Percentiles rank a stretch among this genome's conserved stretches.
These are phyloP conservation scores for Coprinopsis marcescibilis DNA, from an alignment of 768 basidiomycete species.

Conservation along the genomic window DNA sequence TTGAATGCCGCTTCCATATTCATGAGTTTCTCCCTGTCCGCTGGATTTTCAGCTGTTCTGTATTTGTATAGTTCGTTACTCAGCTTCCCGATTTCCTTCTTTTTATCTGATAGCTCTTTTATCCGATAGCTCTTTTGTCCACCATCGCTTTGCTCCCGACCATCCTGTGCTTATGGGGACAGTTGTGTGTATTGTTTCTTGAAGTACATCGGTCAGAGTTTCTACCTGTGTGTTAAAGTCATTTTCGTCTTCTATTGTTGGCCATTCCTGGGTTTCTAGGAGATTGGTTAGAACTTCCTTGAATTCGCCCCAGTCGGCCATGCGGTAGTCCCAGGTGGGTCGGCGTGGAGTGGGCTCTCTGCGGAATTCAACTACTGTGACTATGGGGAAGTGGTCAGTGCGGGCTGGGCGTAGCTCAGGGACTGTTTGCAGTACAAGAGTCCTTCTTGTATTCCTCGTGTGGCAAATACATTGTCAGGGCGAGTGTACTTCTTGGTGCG, in stretches of 20 bases:
- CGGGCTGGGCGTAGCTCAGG: conserved; percentile 11
- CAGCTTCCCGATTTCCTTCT: conserved; percentile 14
- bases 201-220: conserved; percentile 9
- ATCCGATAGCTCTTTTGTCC: conserved; percentile 24
- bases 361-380: conserved; percentile 21
- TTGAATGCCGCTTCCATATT: conserved; percentile 14
- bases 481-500: conserved; percentile 28
- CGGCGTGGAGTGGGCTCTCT: background rate
- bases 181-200: conserved; percentile 4
- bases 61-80: conserved; percentile 4
- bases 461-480: conserved; percentile 39
- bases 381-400: conserved; percentile 39
- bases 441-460: conserved; percentile 8
- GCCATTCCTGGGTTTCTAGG: conserved; percentile 16
- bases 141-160: conserved; percentile 16
- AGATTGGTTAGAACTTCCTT: conserved; percentile 16
- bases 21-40: conserved; percentile 15
- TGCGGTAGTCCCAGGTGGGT: conserved; percentile 13
- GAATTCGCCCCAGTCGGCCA: conserved; percentile 17
- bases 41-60: conserved; percentile 17
- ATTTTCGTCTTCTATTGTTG: background rate
- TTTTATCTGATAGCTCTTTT: conserved; percentile 18
- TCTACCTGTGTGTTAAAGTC: conserved; percentile 1
- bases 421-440: conserved; percentile 25
- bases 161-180: conserved; percentile 1